Evolutionary conservation across 164 flowering plant genomes (phyloP).

Genomic region (Stephania japonica): DNA sequence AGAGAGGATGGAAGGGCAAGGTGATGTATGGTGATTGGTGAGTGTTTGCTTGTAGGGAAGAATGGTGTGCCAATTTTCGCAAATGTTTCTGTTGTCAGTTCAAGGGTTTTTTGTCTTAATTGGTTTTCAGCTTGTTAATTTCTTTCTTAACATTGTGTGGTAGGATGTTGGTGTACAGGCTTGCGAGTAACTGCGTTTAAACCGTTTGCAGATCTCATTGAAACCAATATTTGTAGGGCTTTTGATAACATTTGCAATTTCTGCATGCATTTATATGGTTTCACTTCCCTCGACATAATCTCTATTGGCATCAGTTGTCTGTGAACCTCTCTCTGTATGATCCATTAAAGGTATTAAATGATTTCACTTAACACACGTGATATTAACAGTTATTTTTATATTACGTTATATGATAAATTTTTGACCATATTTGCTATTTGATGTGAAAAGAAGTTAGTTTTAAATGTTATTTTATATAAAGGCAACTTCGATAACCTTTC

Average conservation of each 20-base stretch:
- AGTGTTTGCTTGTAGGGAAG: background rate
- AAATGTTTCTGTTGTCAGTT: background rate
- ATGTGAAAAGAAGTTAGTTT: too few species aligned
- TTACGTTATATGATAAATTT: too few species aligned
- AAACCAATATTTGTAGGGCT: background rate
- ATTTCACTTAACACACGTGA: too few species aligned
- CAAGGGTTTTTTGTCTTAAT: background rate
- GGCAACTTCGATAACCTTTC: too few species aligned
- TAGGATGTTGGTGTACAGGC: slow-evolving; percentile 3
- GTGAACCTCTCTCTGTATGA: too few species aligned
- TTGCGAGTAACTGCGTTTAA: background rate
- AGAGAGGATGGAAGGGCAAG: background rate
- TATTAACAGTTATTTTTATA: too few species aligned
- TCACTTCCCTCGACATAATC: background rate
- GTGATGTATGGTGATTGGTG: background rate
- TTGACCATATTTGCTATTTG: too few species aligned
- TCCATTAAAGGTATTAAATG: too few species aligned
- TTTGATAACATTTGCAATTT: background rate
- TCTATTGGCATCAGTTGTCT: too few species aligned
- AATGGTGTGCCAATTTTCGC: slow-evolving; percentile 1
- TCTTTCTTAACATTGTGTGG: background rate
- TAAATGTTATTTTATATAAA: too few species aligned
- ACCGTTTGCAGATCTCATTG: background rate
- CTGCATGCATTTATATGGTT: background rate
- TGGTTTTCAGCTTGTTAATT: background rate